phyloP scores from a whole-genome alignment of 805 yeast species.

The Lachancea mirantina region DNA sequence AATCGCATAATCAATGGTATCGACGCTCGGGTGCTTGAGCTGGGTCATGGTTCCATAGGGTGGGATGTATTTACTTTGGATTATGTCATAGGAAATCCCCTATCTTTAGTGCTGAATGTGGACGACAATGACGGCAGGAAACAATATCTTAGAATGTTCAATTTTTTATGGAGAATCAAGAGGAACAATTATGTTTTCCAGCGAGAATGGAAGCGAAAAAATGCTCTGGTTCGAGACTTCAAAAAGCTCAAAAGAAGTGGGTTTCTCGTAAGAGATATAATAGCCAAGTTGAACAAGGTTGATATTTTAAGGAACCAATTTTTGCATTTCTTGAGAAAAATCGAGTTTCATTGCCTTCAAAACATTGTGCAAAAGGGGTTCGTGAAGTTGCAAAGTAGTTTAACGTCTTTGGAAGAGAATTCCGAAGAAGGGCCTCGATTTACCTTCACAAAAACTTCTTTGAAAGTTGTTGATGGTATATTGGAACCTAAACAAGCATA shows the following conservation, averaged over 20 bases:
- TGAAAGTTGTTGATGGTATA: conserved; percentile 23
- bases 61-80: conserved; percentile 93
- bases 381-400: conserved; percentile 27
- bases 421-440: conserved; percentile 32
- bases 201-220: conserved; percentile 39
- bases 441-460: conserved; percentile 18
- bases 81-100: conserved; percentile 48
- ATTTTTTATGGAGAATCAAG: conserved; percentile 74
- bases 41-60: conserved; percentile 67
- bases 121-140: conserved; percentile 37
- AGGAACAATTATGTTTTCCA: conserved; percentile 51
- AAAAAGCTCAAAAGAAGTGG: conserved; percentile 15
- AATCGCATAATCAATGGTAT: conserved; percentile 43
- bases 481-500: conserved; percentile 25
- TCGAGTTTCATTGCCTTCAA: conserved; percentile 29
- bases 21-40: conserved; percentile 77
- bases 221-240: conserved; percentile 28
- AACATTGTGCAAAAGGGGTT: conserved; percentile 30
- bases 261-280: conserved; percentile 25
- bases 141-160: conserved; percentile 73
- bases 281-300: conserved; percentile 25
- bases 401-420: conserved; percentile 22
- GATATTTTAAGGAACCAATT: conserved; percentile 30
- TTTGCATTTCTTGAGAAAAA: conserved; percentile 27
- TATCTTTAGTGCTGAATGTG: conserved; percentile 50